These are phyloP conservation scores for Incumbomyces delicatus DNA, from an alignment of 2,329 filamentous ascomycete genomes.

Conservation along the genomic window DNA sequence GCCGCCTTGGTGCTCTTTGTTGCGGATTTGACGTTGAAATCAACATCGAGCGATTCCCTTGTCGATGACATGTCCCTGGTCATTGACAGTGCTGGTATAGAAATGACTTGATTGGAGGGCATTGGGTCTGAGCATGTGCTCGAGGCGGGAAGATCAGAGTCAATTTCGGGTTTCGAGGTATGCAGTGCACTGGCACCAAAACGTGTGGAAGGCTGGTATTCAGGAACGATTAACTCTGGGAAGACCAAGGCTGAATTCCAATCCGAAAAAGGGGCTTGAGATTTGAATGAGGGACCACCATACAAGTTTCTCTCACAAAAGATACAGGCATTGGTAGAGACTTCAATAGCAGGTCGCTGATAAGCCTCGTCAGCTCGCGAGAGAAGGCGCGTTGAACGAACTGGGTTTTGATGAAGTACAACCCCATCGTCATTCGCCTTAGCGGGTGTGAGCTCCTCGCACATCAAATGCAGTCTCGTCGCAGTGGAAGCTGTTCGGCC, in stretches of 20 bases:
- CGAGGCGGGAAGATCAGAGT: no score
- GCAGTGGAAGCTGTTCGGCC: neutral
- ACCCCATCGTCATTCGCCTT: neutral
- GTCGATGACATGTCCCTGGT: neutral
- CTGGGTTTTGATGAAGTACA: neutral
- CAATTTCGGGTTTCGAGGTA: no score
- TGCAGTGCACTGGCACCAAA: no score
- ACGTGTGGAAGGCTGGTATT: no score
- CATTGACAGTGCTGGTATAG: neutral
- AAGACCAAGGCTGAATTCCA: neutral
- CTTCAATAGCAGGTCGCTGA: neutral
- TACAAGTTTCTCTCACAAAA: neutral
- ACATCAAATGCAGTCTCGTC: constrained; percentile 1
- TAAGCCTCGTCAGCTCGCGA: neutral
- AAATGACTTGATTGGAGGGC: neutral
- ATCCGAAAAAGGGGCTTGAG: neutral
- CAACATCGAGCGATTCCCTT: neutral
- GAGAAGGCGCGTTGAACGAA: neutral
- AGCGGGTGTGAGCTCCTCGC: neutral
- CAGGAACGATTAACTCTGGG: neutral
- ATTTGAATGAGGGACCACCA: neutral
- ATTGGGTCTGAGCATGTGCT: no score
- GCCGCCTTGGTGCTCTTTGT: no score
- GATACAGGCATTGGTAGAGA: neutral
- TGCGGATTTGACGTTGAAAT: no score